Percentiles rank a stretch among this genome's conserved stretches.
Evolutionary conservation across 116 monocot genomes (phyloP).

Genomic region (Thalassia testudinum): DNA sequence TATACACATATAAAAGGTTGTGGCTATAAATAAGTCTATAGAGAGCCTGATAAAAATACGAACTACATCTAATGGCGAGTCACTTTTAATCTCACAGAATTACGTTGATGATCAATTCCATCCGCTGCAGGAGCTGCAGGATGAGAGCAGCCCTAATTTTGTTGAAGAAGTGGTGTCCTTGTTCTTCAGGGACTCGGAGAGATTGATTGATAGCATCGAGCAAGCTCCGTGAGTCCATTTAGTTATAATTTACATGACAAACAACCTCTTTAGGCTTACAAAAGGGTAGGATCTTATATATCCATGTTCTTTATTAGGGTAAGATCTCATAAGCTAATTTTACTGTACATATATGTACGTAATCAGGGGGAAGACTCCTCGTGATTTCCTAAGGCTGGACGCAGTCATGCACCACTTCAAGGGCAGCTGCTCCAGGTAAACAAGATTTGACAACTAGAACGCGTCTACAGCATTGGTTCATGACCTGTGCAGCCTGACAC

Average conservation of each 20-base stretch:
- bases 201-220: conserved; percentile 49
- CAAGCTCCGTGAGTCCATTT: conserved; percentile 52
- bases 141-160: conserved; percentile 85
- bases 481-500: too few species aligned
- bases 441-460: too few species aligned
- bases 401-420: conserved; percentile 68
- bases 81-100: conserved; percentile 22
- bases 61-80: background rate
- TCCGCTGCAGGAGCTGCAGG: conserved; percentile 78
- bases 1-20: background rate
- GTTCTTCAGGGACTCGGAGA: conserved; percentile 70
- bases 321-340: too few species aligned
- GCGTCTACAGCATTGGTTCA: too few species aligned
- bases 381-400: conserved; percentile 65
- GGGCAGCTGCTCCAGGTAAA: conserved; percentile 71
- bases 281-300: too few species aligned
- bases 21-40: too few species aligned
- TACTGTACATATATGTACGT: too few species aligned
- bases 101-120: conserved; percentile 84
- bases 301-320: too few species aligned
- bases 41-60: background rate
- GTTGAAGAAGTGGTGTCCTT: conserved; percentile 80
- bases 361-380: conserved; percentile 40
- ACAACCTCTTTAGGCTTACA: too few species aligned
- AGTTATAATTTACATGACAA: too few species aligned